Conservation (phyloP, 768 basidiomycete genomes). For the Mycena maculata region DNA sequence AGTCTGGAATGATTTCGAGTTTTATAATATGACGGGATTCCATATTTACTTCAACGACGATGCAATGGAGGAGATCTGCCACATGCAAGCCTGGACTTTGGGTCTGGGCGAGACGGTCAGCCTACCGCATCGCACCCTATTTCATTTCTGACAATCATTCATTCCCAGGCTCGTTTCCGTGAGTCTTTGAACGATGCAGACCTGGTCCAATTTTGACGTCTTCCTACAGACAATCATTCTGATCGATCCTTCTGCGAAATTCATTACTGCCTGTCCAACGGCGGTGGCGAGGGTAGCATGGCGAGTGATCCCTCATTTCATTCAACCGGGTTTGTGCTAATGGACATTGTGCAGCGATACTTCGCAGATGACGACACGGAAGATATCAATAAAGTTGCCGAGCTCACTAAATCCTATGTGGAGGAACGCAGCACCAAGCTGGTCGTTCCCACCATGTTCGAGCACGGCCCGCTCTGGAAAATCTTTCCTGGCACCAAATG, state of each 20-base stretch:
- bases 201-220: neutral
- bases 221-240: conserved; percentile 29
- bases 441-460: conserved; percentile 31
- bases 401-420: conserved; percentile 27
- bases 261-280: conserved; percentile 36
- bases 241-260: conserved; percentile 37
- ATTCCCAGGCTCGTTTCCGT: conserved; percentile 26
- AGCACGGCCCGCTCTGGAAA: conserved; percentile 40
- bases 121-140: neutral
- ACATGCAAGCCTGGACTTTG: conserved; percentile 44
- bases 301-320: conserved; percentile 3
- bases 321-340: neutral
- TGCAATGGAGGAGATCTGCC: conserved; percentile 35
- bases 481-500: conserved; percentile 16
- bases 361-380: conserved; percentile 27
- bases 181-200: neutral
- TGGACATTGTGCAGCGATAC: conserved; percentile 6
- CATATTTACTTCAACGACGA: conserved; percentile 42
- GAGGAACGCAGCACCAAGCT: conserved; percentile 29
- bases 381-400: conserved; percentile 11
- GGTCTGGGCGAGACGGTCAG: conserved; percentile 37
- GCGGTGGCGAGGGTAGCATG: conserved; percentile 29
- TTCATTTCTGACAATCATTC: neutral
- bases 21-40: conserved; percentile 44
- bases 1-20: conserved; percentile 40